Evolutionary conservation across 768 basidiomycete species (phyloP).

Genomic region (Macrolepiota fuliginosa): DNA sequence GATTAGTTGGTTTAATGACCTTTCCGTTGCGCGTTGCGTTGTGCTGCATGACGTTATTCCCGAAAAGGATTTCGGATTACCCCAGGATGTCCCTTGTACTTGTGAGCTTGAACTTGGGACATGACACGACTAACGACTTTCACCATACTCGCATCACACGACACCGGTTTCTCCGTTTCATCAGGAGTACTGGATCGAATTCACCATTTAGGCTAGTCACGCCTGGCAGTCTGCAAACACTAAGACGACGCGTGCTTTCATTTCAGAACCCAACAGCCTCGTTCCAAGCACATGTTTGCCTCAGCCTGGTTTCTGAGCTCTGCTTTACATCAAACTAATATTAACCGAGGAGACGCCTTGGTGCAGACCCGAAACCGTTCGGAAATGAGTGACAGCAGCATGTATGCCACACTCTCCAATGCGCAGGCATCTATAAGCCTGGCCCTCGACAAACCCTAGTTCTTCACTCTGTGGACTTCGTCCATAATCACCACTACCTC

Average conservation of each 20-base stretch:
- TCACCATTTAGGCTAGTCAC: neutral
- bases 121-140: neutral
- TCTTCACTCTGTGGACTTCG: constrained; percentile 10
- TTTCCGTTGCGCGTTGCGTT: neutral
- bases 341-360: constrained; percentile 2
- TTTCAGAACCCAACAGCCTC: constrained; percentile 23
- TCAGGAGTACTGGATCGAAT: neutral
- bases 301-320: constrained; percentile 2
- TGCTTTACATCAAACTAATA: constrained; percentile 10
- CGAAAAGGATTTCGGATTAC: neutral
- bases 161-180: neutral
- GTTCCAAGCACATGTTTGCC: constrained; percentile 15
- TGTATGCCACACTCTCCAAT: constrained; percentile 11
- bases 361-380: constrained; percentile 10
- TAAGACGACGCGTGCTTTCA: neutral
- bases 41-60: neutral
- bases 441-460: neutral
- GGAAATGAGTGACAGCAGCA: constrained; percentile 9
- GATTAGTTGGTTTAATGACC: neutral
- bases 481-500: constrained; percentile 4
- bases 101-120: neutral
- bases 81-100: too few relatives aligned
- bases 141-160: neutral
- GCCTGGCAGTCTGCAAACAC: neutral
- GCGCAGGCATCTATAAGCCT: constrained; percentile 11